Conservation (phyloP, 768 basidiomycete species). For the Rhodosporidiobolus sp. region DNA sequence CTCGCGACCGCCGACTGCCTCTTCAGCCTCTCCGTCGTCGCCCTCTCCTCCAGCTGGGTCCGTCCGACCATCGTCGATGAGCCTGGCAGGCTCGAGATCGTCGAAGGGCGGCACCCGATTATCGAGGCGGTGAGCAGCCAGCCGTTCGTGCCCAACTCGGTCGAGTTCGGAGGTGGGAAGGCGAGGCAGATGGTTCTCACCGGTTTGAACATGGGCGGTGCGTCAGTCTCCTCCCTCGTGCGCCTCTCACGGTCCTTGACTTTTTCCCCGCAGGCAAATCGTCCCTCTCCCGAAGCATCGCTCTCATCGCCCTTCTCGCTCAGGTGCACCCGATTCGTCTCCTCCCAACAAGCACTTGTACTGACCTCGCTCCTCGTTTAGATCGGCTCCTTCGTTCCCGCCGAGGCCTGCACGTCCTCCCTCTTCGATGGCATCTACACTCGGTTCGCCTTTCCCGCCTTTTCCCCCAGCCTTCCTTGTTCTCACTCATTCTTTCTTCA, state of each 20-base stretch:
- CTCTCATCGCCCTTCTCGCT: slow-evolving; percentile 57
- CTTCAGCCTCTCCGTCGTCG: slow-evolving; percentile 74
- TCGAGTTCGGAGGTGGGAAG: slow-evolving; percentile 60
- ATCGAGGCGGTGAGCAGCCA: slow-evolving; percentile 71
- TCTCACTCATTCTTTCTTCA: slow-evolving; percentile 53
- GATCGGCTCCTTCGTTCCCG: slow-evolving; percentile 86
- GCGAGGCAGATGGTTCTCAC: slow-evolving; percentile 49
- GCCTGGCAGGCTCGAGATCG: slow-evolving; percentile 63
- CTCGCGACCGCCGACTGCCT: slow-evolving; percentile 78
- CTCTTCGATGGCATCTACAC: slow-evolving; percentile 80
- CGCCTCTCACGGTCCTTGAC: neutral
- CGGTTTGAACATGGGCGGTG: slow-evolving; percentile 54
- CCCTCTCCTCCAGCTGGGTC: slow-evolving; percentile 69
- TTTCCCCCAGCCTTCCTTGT: too few relatives aligned
- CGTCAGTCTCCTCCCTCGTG: neutral
- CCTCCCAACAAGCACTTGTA: slow-evolving; percentile 56
- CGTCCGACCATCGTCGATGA: slow-evolving; percentile 71
- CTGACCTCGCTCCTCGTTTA: slow-evolving; percentile 47
- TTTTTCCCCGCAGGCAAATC: slow-evolving; percentile 62
- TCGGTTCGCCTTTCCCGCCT: slow-evolving; percentile 47
- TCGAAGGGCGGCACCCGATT: slow-evolving; percentile 89
- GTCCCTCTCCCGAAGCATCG: slow-evolving; percentile 73
- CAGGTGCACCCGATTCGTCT: slow-evolving; percentile 22
- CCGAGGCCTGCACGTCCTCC: slow-evolving; percentile 66
- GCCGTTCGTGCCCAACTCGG: slow-evolving; percentile 81